A percentile compares a stretch with the other conserved stretches of the same genome.
Conservation (phyloP, 108 stramenopile species). For the Pelagomonas calceolata region DNA sequence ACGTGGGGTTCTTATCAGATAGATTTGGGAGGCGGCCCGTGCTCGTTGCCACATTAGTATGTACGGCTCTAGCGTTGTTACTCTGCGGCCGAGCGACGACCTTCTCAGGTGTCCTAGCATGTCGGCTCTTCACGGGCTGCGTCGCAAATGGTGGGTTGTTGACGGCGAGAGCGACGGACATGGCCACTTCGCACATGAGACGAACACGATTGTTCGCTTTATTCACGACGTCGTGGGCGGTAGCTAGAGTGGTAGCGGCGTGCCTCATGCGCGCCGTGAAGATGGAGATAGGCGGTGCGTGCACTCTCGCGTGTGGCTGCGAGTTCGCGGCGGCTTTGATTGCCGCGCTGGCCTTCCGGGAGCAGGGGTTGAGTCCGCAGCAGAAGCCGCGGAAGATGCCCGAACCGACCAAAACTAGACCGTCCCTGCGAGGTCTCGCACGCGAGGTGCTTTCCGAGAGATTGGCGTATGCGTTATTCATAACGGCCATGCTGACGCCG, state of each 20-base stretch:
- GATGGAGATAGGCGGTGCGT: not conserved
- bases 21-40: not conserved
- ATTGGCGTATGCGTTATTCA: not conserved
- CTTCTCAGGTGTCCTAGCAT: not conserved
- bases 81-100: not conserved
- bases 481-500: not conserved
- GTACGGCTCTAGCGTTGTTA: not conserved
- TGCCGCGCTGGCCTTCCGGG: not conserved
- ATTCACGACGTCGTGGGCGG: not conserved
- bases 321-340: not conserved
- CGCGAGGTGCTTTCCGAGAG: not conserved
- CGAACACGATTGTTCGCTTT: not conserved
- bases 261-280: not conserved
- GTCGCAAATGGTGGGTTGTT: not conserved
- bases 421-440: not conserved
- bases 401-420: not conserved
- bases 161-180: not conserved
- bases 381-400: not conserved
- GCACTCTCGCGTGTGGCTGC: not conserved
- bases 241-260: not conserved
- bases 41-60: not conserved
- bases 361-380: not conserved
- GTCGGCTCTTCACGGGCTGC: not conserved
- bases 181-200: not conserved
- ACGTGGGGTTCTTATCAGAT: not conserved